Base-by-base conservation (phyloP, 148 eudicot species). In the Salicornia ramosissima region DNA sequence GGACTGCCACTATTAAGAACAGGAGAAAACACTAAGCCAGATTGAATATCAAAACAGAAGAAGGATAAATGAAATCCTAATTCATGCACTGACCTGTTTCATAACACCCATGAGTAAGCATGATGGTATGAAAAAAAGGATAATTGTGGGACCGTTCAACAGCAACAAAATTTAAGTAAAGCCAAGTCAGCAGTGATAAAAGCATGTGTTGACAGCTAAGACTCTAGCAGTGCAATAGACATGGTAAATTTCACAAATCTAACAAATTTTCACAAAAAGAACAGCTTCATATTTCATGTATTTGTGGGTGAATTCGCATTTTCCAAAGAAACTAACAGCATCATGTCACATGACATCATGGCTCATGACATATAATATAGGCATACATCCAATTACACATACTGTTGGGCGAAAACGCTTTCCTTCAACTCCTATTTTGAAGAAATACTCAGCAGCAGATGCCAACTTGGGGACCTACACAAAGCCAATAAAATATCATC, bases 321-420 rank as follows among this genome's bases (percentile, higher is more conserved):
- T 22, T 1, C 30, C 39, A 39, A 22, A 9, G 6, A 42, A n/a
- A 49, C 22, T 49, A 19, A 3, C 3, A 49, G 21, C 53, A 49
- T 14, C 19, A 0, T 19, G 18, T 49, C 22, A 49, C 22, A 18
- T 19, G 2, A 49, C 22, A 49, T 15, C 26, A 57, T 5, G 5
- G 8, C 40, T 63, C 19, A 42, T 0, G 11, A 11, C n/a, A 63
- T 10, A 42, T 3, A 63, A 63, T 61, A 34, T 3, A 61, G 64
- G 56, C 6, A 62, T 47, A 30, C 13, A 55, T 64, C 24, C n/a
- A 43, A n/a, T 36, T 10, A 68, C 65, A 69, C 84, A 71, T 84
- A 92, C 98, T 57, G 96, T 92, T 52, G 98, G 98, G 39, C 98
- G 87, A 46, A 92, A 92, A 45, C 91, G 87, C 78, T 92, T 92